phyloP scores from a whole-genome alignment of 2,329 filamentous ascomycete genomes.

The Paradendryphiella salina region DNA sequence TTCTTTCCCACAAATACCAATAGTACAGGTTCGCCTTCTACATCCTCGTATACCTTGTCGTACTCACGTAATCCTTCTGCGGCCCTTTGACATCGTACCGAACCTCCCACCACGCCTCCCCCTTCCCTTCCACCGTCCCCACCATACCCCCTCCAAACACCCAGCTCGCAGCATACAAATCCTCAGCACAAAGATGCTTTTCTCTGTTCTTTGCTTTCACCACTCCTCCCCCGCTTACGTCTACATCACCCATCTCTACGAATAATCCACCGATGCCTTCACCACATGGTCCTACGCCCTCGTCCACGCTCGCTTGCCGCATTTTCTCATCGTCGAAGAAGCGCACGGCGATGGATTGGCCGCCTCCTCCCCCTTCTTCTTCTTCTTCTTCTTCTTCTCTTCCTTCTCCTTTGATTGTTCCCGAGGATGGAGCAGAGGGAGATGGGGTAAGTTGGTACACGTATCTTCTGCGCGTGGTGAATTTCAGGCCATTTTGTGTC shows the following conservation, averaged over 20 bases:
- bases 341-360: constrained; percentile 9
- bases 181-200: constrained; percentile 70
- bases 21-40: background rate
- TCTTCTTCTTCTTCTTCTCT: too few relatives aligned
- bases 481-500: constrained; percentile 58
- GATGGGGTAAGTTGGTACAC: constrained; percentile 65
- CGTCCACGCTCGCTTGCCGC: background rate
- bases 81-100: constrained; percentile 48
- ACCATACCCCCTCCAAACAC: constrained; percentile 59
- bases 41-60: constrained; percentile 38
- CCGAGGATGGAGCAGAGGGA: background rate
- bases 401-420: background rate
- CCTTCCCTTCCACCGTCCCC: constrained; percentile 1
- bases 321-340: constrained; percentile 26
- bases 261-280: constrained; percentile 72
- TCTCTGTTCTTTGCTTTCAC: constrained; percentile 57
- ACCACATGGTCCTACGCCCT: constrained; percentile 13
- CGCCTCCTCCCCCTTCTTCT: too few relatives aligned
- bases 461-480: constrained; percentile 67
- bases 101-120: constrained; percentile 40
- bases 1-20: too few relatives aligned
- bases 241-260: constrained; percentile 64
- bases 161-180: constrained; percentile 73
- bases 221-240: constrained; percentile 12
- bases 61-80: constrained; percentile 48